These are phyloP conservation scores for Limnanthes douglasii DNA, from an alignment of 345 rosid genomes.

Conservation along the genomic window DNA sequence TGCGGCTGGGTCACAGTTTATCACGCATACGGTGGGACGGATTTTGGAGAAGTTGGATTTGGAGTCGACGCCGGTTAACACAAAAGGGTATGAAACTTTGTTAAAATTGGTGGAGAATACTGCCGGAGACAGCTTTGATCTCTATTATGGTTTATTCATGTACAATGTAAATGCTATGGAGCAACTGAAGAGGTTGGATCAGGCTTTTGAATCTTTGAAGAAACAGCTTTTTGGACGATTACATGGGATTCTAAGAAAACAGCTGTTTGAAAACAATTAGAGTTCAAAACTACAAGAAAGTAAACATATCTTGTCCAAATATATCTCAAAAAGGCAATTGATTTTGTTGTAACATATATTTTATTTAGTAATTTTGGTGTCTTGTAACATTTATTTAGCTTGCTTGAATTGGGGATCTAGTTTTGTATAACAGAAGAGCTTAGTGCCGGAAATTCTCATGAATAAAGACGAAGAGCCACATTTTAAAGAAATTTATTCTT, in stretches of 20 bases:
- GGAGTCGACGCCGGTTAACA: slow-evolving; percentile 49
- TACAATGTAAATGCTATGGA: slow-evolving; percentile 79
- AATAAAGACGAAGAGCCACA: no score
- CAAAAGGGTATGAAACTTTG: slow-evolving; percentile 66
- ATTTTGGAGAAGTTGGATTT: slow-evolving; percentile 46
- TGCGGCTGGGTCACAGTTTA: slow-evolving; percentile 82
- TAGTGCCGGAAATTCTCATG: no score
- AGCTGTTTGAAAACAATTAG: slow-evolving; percentile 32
- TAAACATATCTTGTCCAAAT: no score
- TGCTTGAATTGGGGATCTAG: no score
- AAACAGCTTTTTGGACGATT: slow-evolving; percentile 56
- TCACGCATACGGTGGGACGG: slow-evolving; percentile 71
- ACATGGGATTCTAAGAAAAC: slow-evolving; percentile 36
- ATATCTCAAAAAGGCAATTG: no score
- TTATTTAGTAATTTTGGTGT: no score
- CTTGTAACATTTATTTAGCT: no score
- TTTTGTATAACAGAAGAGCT: no score
- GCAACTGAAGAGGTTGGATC: slow-evolving; percentile 57
- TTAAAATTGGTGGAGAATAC: slow-evolving; percentile 69
- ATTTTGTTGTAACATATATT: no score
- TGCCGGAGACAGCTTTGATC: slow-evolving; percentile 73
- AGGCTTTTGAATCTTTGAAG: slow-evolving; percentile 55
- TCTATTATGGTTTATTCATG: slow-evolving; percentile 63
- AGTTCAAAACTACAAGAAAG: no score
- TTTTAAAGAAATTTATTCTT: no score